Evolutionary conservation across 805 yeast genomes (phyloP).

Genomic region (Candida berthetii): DNA sequence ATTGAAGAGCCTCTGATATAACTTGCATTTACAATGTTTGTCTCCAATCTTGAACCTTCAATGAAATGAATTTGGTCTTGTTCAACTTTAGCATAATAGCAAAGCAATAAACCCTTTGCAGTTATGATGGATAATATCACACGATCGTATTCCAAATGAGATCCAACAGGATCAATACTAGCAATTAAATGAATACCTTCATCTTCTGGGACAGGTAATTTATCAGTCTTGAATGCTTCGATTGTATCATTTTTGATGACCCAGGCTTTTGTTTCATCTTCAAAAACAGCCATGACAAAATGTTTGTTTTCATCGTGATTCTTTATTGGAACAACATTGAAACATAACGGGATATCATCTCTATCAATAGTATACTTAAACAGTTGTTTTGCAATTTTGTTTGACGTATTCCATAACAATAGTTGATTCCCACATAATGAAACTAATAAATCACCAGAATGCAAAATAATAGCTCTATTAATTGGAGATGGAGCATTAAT

Average conservation of each 20-base stretch:
- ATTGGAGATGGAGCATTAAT: slow-evolving; percentile 42
- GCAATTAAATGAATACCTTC: slow-evolving; percentile 35
- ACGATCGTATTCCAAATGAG: slow-evolving; percentile 25
- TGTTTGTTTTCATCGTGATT: slow-evolving; percentile 27
- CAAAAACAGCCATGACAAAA: slow-evolving; percentile 46
- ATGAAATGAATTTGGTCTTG: slow-evolving; percentile 43
- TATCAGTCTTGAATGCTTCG: slow-evolving; percentile 26
- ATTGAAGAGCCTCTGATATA: slow-evolving; percentile 70
- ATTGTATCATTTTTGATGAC: slow-evolving; percentile 18
- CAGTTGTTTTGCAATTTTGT: slow-evolving; percentile 16
- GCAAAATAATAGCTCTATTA: slow-evolving; percentile 40
- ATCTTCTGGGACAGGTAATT: slow-evolving; percentile 25
- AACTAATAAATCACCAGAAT: slow-evolving; percentile 38
- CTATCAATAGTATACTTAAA: slow-evolving; percentile 12
- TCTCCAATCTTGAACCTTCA: slow-evolving; percentile 40
- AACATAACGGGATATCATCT: slow-evolving; percentile 17
- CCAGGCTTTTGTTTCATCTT: slow-evolving; percentile 37
- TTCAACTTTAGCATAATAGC: slow-evolving; percentile 36
- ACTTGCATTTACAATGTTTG: slow-evolving; percentile 47
- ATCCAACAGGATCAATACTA: slow-evolving; percentile 60
- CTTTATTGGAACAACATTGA: slow-evolving; percentile 29
- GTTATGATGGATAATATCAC: slow-evolving; percentile 54
- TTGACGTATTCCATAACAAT: slow-evolving; percentile 56
- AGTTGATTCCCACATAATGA: slow-evolving; percentile 38
- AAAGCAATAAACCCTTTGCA: slow-evolving; percentile 38